Percentiles rank a stretch among this genome's conserved stretches.
Evolutionary conservation across 2,329 filamentous ascomycete genomes (phyloP).

Genomic region (Pleurostoma richardsiae): DNA sequence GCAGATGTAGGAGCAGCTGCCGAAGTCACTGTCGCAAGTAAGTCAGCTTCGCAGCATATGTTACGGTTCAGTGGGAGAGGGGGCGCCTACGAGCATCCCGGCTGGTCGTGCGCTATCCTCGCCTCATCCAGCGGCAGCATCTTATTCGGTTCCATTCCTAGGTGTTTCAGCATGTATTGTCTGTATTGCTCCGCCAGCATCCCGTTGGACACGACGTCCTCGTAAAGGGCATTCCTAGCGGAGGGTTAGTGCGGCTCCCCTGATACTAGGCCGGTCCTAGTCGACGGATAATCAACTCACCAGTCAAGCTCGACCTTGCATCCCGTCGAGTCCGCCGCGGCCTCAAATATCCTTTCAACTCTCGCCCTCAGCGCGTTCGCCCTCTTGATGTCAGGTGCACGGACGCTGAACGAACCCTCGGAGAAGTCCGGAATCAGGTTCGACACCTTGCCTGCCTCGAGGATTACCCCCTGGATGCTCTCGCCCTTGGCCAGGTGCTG

Average conservation of each 20-base stretch:
- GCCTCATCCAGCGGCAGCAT: neutral
- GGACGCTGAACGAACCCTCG: slow-evolving; percentile 1
- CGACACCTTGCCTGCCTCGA: neutral
- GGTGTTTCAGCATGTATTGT: slow-evolving; percentile 2
- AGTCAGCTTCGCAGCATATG: neutral
- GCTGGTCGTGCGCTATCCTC: neutral
- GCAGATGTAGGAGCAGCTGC: slow-evolving; percentile 3
- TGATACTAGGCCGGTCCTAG: neutral
- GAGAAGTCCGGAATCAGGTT: slow-evolving; percentile 2
- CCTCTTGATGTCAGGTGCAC: neutral
- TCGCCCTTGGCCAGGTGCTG: slow-evolving; percentile 1
- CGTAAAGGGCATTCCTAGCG: slow-evolving; percentile 1
- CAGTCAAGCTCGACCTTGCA: slow-evolving; percentile 2
- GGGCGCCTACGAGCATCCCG: slow-evolving; percentile 1
- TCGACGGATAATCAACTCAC: neutral
- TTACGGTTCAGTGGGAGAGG: neutral
- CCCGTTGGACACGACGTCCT: slow-evolving; percentile 1
- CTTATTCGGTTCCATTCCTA: neutral
- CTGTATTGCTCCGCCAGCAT: slow-evolving; percentile 1
- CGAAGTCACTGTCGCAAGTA: neutral
- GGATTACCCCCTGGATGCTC: neutral
- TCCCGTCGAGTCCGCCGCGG: slow-evolving; percentile 1
- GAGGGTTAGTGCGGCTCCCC: neutral
- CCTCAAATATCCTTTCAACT: slow-evolving; percentile 1
- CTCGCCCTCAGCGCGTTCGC: neutral